Percentiles rank a stretch among this genome's conserved stretches.
phyloP scores from a whole-genome alignment of 768 basidiomycete genomes.

The Podaxis sp. region DNA sequence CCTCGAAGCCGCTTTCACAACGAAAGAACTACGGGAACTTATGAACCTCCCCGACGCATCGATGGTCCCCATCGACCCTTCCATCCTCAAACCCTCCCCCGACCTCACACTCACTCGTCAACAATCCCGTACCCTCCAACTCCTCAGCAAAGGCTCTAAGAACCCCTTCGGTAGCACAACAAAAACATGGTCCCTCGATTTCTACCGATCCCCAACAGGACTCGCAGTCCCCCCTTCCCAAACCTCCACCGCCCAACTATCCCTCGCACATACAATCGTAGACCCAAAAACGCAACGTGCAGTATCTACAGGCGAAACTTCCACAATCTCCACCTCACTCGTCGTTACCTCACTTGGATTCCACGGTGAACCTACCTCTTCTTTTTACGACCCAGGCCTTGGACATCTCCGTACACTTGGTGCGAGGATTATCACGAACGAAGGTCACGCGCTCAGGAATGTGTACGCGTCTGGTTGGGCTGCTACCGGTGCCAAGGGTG shows the following conservation, averaged over 20 bases:
- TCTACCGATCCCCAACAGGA: conserved; percentile 70
- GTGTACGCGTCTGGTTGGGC: conserved; percentile 97
- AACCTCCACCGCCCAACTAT: conserved; percentile 38
- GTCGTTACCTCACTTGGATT: conserved; percentile 91
- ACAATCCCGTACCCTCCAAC: conserved; percentile 64
- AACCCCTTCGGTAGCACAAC: conserved; percentile 44
- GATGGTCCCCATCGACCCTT: conserved; percentile 60
- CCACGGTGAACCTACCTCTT: conserved; percentile 57
- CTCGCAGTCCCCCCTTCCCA: conserved; percentile 31
- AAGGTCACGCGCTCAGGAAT: conserved; percentile 42
- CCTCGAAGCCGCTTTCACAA: conserved; percentile 85
- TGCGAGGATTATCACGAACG: conserved; percentile 47
- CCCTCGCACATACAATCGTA: conserved; percentile 60
- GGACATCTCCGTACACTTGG: conserved; percentile 54
- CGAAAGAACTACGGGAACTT: conserved; percentile 92
- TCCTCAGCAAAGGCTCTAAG: conserved; percentile 66
- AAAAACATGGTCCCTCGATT: conserved; percentile 81
- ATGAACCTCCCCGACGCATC: conserved; percentile 60
- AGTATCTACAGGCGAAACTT: conserved; percentile 54
- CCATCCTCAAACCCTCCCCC: conserved; percentile 36
- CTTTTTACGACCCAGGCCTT: conserved; percentile 59
- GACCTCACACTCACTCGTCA: conserved; percentile 50
- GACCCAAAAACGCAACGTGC: conserved; percentile 48
- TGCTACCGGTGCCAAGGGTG: conserved; percentile 86
- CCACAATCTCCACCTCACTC: conserved; percentile 62